Percentiles rank a stretch among this genome's conserved stretches.
These are phyloP conservation scores for Pyropia yezoensis DNA, from an alignment of 23 red algal genomes.

Conservation along the genomic window DNA sequence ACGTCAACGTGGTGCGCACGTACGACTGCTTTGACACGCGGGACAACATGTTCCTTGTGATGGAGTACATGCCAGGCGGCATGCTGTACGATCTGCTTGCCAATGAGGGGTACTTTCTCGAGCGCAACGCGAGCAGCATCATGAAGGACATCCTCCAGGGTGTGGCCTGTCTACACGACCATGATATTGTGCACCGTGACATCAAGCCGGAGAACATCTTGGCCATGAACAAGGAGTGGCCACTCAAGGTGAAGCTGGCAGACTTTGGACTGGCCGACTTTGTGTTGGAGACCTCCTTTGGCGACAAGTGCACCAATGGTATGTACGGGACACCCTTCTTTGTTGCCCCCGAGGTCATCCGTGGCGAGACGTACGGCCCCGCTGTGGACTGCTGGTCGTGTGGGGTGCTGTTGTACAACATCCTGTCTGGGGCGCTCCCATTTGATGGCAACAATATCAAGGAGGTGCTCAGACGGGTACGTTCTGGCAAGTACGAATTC, in stretches of 20 bases:
- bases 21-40: conserved; percentile 81
- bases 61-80: conserved; percentile 89
- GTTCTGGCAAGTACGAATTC: conserved; percentile 58
- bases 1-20: conserved; percentile 63
- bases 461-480: conserved; percentile 24
- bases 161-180: conserved; percentile 55
- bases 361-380: conserved; percentile 19
- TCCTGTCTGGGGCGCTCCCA: conserved; percentile 46
- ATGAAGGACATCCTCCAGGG: conserved; percentile 65
- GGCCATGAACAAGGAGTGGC: conserved; percentile 48
- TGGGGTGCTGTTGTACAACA: conserved; percentile 61
- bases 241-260: conserved; percentile 61
- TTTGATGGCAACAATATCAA: conserved; percentile 44
- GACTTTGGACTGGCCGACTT: conserved; percentile 78
- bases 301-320: conserved; percentile 2
- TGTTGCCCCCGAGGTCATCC: conserved; percentile 63
- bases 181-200: conserved; percentile 83
- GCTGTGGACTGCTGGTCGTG: conserved; percentile 69
- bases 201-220: conserved; percentile 92
- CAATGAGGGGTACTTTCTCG: conserved; percentile 50
- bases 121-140: conserved; percentile 50
- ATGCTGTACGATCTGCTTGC: conserved; percentile 68
- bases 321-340: conserved; percentile 41
- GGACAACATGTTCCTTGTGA: conserved; percentile 85
- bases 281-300: conserved; percentile 23